A percentile compares a stretch with the other conserved stretches of the same genome.
Evolutionary conservation across 176 grass and related monocot genomes (phyloP).

Genomic region (Themeda triandra): DNA sequence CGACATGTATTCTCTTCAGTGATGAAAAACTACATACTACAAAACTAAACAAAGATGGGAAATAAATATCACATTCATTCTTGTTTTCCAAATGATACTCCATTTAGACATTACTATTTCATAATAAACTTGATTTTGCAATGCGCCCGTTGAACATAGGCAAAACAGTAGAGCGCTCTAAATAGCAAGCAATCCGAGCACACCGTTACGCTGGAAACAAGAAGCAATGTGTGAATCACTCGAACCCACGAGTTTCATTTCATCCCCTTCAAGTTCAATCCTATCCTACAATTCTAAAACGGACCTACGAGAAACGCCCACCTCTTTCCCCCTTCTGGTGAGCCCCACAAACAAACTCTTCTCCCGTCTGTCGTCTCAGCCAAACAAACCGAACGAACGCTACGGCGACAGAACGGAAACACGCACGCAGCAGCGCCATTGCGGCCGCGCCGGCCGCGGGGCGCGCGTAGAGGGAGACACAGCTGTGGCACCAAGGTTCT

Average conservation of each 20-base stretch:
- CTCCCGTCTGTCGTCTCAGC: neutral
- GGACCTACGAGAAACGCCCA: neutral
- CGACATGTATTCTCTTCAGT: no score
- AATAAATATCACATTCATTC: neutral
- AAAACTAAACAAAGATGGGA: neutral
- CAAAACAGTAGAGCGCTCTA: neutral
- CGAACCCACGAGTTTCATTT: neutral
- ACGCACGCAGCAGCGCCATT: neutral
- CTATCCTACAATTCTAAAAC: neutral
- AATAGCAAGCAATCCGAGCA: neutral
- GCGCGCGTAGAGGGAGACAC: neutral
- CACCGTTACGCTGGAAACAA: neutral
- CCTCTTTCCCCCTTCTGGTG: neutral
- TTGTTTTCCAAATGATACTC: neutral
- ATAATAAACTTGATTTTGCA: neutral
- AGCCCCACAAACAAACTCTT: no score
- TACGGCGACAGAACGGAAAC: neutral
- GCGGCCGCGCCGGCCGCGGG: no score
- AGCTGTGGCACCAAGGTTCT: neutral
- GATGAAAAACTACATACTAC: no score
- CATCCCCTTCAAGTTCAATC: neutral
- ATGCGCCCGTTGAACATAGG: neutral
- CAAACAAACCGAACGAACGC: neutral
- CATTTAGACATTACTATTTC: neutral
- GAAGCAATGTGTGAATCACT: no score